Percentiles rank a stretch among this genome's conserved stretches.
Conservation (phyloP, 225 moss, liverwort and hornwort genomes). For the Ulota crispa region DNA sequence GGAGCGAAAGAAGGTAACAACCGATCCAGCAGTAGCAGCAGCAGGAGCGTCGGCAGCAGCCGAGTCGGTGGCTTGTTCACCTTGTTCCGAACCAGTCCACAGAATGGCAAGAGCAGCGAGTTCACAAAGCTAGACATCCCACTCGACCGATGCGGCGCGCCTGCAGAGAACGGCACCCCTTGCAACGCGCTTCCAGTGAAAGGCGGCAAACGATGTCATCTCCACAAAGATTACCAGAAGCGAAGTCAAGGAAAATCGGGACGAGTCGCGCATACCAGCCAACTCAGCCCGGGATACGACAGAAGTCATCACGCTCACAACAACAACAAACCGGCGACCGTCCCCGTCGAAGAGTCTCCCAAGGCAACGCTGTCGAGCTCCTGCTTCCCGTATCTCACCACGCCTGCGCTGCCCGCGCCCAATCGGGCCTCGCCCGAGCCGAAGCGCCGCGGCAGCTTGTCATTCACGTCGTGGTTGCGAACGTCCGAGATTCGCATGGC, state of each 20-base stretch:
- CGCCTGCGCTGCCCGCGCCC: background rate
- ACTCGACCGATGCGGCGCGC: slow-evolving; percentile 51
- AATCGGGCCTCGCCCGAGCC: slow-evolving; percentile 22
- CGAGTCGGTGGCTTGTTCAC: slow-evolving; percentile 33
- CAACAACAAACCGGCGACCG: background rate
- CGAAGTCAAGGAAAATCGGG: slow-evolving; percentile 26
- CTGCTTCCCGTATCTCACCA: slow-evolving; percentile 30
- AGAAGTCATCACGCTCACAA: background rate
- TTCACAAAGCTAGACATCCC: slow-evolving; percentile 67
- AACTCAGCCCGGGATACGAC: slow-evolving; percentile 17
- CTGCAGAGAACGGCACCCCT: slow-evolving; percentile 23
- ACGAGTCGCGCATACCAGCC: slow-evolving; percentile 38
- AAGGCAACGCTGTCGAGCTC: slow-evolving; percentile 13
- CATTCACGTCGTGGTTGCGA: slow-evolving; percentile 56
- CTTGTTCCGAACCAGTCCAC: slow-evolving; percentile 28
- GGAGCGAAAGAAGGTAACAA: slow-evolving; percentile 1
- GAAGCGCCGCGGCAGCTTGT: slow-evolving; percentile 50
- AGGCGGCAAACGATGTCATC: slow-evolving; percentile 45
- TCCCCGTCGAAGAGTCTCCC: slow-evolving; percentile 13
- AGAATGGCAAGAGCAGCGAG: slow-evolving; percentile 33
- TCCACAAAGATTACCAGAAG: slow-evolving; percentile 33
- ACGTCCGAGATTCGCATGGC: slow-evolving; percentile 48
- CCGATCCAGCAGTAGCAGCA: background rate
- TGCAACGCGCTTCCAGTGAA: slow-evolving; percentile 49
- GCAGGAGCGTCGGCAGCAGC: slow-evolving; percentile 1